Conservation (phyloP, 345 rosid species). For the Psidium friedrichsthalianum region DNA sequence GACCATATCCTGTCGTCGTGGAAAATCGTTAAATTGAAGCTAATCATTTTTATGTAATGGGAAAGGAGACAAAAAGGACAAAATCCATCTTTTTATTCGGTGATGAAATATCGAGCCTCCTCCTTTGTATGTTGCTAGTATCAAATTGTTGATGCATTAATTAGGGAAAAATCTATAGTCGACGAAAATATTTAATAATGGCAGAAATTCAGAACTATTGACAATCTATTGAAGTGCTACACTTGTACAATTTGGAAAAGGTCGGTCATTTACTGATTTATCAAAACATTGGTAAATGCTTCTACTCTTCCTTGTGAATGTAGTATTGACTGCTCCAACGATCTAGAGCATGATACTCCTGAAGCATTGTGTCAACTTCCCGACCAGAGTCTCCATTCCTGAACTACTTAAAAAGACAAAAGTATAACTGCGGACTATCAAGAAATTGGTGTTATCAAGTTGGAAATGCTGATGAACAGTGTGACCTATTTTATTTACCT, state of each 20-base stretch:
- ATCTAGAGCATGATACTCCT: neutral
- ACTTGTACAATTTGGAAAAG: neutral
- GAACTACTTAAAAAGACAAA: too few species aligned
- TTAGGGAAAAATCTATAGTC: neutral
- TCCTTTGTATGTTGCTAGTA: neutral
- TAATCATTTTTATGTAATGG: neutral
- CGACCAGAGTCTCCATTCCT: too few species aligned
- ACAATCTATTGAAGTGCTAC: neutral
- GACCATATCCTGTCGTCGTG: neutral
- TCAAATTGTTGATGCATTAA: neutral
- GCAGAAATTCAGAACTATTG: neutral
- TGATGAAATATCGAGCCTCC: neutral
- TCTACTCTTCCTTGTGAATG: neutral
- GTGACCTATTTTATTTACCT: neutral
- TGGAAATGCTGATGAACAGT: neutral
- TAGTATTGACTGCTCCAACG: neutral
- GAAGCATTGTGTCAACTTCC: neutral
- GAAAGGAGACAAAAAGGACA: neutral
- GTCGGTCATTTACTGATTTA: neutral
- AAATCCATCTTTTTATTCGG: too few species aligned
- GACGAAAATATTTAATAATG: neutral
- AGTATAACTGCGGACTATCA: neutral
- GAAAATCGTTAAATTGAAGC: neutral
- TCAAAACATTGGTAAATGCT: neutral
- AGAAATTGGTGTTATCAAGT: neutral